Evolutionary conservation across 73 alveolate species (phyloP).

Genomic region (Paramecium bursaria): DNA sequence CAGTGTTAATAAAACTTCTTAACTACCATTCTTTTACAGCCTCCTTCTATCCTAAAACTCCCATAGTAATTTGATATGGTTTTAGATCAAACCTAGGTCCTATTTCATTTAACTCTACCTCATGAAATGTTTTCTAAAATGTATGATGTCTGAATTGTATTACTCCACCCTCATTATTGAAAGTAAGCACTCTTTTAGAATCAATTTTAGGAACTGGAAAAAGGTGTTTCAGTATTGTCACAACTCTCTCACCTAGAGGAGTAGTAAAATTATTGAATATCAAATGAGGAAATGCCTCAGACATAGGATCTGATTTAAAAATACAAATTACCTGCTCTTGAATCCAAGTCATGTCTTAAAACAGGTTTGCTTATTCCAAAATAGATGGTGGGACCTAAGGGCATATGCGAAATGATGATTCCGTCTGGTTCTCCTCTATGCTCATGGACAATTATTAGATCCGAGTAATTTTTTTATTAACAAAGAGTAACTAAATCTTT

Average conservation of each 20-base stretch:
- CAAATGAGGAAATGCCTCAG: slow-evolving; percentile 97
- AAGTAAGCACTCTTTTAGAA: slow-evolving; percentile 95
- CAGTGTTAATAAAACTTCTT: slow-evolving; percentile 98
- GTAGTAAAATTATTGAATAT: slow-evolving; percentile 95
- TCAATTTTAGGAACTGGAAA: slow-evolving; percentile 99
- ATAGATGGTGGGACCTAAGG: slow-evolving; percentile 99
- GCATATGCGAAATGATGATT: slow-evolving; percentile 97
- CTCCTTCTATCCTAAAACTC: slow-evolving; percentile 97
- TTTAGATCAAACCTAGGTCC: slow-evolving; percentile 99
- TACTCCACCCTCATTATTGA: slow-evolving; percentile 81
- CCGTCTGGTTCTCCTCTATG: slow-evolving; percentile 99
- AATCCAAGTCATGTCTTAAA: slow-evolving; percentile 95
- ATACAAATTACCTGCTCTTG: slow-evolving; percentile 49
- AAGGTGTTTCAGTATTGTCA: slow-evolving; percentile 94
- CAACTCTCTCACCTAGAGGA: slow-evolving; percentile 95
- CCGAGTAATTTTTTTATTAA: slow-evolving; percentile 86
- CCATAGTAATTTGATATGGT: slow-evolving; percentile 95
- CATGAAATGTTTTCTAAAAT: slow-evolving; percentile 86
- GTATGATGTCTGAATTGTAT: slow-evolving; percentile 92
- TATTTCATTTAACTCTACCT: slow-evolving; percentile 93
- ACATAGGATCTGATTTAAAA: slow-evolving; percentile 92
- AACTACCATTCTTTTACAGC: slow-evolving; percentile 96
- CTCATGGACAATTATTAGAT: slow-evolving; percentile 97
- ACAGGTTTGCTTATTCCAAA: slow-evolving; percentile 98
- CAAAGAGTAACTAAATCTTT: slow-evolving; percentile 91